phyloP scores from a whole-genome alignment of 2,329 filamentous ascomycete genomes.

The Sporothrix inflata region DNA sequence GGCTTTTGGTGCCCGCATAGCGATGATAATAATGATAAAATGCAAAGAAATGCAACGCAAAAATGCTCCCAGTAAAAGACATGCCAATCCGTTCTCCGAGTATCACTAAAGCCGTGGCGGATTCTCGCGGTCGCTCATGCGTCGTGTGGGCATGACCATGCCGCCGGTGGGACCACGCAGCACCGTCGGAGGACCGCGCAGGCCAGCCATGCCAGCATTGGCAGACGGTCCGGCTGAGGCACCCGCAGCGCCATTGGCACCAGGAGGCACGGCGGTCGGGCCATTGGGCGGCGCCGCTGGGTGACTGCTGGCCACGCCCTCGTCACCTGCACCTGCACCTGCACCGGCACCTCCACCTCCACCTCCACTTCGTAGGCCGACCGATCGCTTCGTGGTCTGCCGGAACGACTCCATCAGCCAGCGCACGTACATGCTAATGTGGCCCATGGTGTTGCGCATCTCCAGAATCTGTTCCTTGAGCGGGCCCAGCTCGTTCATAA shows the following conservation, averaged over 20 bases:
- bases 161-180: not conserved
- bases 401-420: slow-evolving; percentile 53
- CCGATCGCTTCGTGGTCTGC: slow-evolving; percentile 31
- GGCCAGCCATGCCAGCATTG: not conserved
- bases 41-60: not conserved
- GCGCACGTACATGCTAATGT: slow-evolving; percentile 62
- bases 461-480: slow-evolving; percentile 67
- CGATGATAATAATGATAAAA: not conserved
- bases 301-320: slow-evolving; percentile 13
- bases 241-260: not conserved
- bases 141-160: slow-evolving; percentile 25
- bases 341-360: slow-evolving; percentile 14
- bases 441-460: slow-evolving; percentile 59
- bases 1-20: not conserved
- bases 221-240: not conserved
- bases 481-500: slow-evolving; percentile 64
- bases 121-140: slow-evolving; percentile 34
- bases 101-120: slow-evolving; percentile 30
- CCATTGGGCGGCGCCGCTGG: not conserved
- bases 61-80: not conserved
- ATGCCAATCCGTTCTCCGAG: not conserved
- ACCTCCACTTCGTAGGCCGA: slow-evolving; percentile 16
- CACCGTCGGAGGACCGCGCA: not conserved
- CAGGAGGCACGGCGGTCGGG: not conserved
- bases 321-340: not conserved